These are phyloP conservation scores for Suillus brevipes DNA, from an alignment of 768 basidiomycete genomes.

Conservation along the genomic window DNA sequence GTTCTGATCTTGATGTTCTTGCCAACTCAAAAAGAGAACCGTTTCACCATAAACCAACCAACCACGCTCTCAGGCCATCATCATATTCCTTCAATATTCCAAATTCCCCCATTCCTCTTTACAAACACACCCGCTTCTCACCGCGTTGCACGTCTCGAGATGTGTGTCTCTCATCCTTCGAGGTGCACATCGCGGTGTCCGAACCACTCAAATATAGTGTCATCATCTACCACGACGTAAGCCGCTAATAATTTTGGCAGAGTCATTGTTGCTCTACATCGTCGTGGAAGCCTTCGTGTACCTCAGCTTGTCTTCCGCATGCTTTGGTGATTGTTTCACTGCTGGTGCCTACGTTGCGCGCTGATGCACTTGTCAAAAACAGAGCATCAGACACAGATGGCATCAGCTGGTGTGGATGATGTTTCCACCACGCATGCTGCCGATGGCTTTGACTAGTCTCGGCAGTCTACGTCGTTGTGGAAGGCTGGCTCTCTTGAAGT, in stretches of 20 bases:
- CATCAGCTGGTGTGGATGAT: not conserved
- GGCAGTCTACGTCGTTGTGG: not conserved
- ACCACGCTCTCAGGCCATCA: no score
- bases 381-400: not conserved
- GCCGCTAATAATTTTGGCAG: not conserved
- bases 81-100: no score
- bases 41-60: not conserved
- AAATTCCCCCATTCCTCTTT: no score
- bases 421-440: not conserved
- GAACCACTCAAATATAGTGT: not conserved
- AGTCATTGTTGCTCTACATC: not conserved
- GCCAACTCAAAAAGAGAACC: not conserved
- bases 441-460: not conserved
- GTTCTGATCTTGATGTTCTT: no score
- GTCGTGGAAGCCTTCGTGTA: not conserved
- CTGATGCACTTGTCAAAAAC: not conserved
- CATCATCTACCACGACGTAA: not conserved
- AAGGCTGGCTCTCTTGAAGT: not conserved
- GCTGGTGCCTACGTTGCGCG: not conserved
- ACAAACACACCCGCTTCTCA: not conserved
- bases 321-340: not conserved
- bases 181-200: not conserved
- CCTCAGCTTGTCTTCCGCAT: not conserved
- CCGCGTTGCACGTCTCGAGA: not conserved
- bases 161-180: not conserved